Evolutionary conservation across 1,284 basidiomycete species (phyloP), one percentile per base, ranked within the genome.

Genomic region (Omphalotus olearius): DNA sequence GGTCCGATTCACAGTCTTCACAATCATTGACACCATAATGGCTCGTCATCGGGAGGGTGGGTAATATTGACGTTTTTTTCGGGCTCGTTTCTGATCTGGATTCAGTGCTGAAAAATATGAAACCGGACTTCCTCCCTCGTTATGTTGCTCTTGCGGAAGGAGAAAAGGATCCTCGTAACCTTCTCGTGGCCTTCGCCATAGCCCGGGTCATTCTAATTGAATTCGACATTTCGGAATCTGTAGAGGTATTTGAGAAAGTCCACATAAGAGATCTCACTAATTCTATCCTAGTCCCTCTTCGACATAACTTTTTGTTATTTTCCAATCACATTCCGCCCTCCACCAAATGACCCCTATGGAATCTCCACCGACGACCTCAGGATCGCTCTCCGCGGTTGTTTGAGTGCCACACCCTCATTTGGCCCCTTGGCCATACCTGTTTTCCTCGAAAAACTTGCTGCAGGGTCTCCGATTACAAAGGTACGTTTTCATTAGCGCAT

Each of bases 251-350:
- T 36, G 30, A n/a, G 5, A 37, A n/a, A 17, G 25, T 38, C 30
- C 47, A 23, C 30, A 7, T 23, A 5, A 30, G 23, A 2, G 25
- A 42, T 26, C 41, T 33, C 44, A 3, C 47, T 18, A 33, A 30
- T 26, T 45, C 16, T 28, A 26, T 4, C n/a, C 2, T 60, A 96
- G 92, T 82, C 88, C 52, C 74, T 99, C 54, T 99, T 97, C 71
- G 93, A 99, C 64, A 85, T 98, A 62, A 91, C 88, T 0, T 99
- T 95, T 68, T 99, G 97, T 69, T 99, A 99, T 69, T 99, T 98
- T 69, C 97, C 97, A 1, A 99, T 99, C 59, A 93, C 93, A 0
- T 99, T 98, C 73, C 83, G 90, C 48, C 93, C 95, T 10, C 93
- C 95, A 5, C 90, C 93, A 0, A 89, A 95, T 60, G 95, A 98